These are phyloP conservation scores for Lagerstroemia speciosa DNA, from an alignment of 345 rosid species.

Conservation along the genomic window DNA sequence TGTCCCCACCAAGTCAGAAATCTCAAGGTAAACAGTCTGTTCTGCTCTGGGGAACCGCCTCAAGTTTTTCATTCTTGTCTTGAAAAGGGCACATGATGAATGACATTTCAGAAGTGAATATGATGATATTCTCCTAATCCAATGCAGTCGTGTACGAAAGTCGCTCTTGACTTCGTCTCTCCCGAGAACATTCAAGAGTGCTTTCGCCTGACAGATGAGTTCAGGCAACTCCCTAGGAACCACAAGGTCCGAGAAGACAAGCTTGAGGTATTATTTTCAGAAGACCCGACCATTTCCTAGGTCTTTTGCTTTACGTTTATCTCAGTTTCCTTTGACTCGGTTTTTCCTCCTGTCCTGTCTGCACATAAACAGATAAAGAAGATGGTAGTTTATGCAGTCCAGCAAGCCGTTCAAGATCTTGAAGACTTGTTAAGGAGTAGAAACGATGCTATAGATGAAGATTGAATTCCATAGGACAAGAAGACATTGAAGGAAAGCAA, in stretches of 20 bases:
- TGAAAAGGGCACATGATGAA: background rate
- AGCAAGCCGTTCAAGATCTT: slow-evolving; percentile 20
- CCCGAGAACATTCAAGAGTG: slow-evolving; percentile 74
- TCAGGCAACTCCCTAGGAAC: slow-evolving; percentile 71
- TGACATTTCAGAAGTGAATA: no score
- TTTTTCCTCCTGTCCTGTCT: background rate
- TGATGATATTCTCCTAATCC: background rate
- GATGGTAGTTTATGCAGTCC: slow-evolving; percentile 60
- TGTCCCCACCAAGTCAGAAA: slow-evolving; percentile 99
- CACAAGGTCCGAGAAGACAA: slow-evolving; percentile 89
- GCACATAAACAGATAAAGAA: slow-evolving; percentile 52
- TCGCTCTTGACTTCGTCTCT: slow-evolving; percentile 86
- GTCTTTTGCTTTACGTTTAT: background rate
- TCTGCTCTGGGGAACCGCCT: background rate
- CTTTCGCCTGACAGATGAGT: slow-evolving; percentile 70
- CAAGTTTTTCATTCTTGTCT: background rate
- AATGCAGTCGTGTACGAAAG: slow-evolving; percentile 79
- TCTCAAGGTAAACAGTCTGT: slow-evolving; percentile 44
- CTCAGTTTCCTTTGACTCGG: background rate
- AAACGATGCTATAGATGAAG: background rate
- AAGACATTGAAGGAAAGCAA: background rate
- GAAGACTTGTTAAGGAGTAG: slow-evolving; percentile 6
- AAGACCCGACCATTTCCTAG: background rate
- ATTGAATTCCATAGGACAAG: background rate
- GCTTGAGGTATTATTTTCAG: slow-evolving; percentile 50